Evolutionary conservation across 805 yeast genomes (phyloP), one percentile per base, ranked within the genome.

Genomic region (Candida cerambycidarum): DNA sequence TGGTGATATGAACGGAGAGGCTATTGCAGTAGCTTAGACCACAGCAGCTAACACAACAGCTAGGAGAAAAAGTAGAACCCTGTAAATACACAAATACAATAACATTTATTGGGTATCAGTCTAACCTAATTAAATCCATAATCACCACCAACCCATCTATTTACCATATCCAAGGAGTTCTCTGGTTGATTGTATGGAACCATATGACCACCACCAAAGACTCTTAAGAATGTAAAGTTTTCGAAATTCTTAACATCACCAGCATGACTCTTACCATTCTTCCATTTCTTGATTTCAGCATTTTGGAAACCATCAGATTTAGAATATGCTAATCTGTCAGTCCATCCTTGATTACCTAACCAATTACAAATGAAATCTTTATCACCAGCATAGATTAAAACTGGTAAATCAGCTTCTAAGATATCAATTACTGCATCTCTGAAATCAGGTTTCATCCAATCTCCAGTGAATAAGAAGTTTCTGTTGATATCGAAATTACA

Each of bases 141-240:
- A 59, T 85, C 84, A 29, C 93, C 95, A 33, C 66, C 51, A 38
- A 88, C 66, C 97, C 97, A 92, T 62, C 84, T 76, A 71, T 88
- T 85, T 48, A 90, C 78, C 89, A 90, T 83, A 43, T 79, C 89
- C 49, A 85, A 72, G 1, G 96, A 70, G 56, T 75, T 74, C 55
- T 78, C 81, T 14, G 97, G 95, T 69, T 85, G 92, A 67, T 90
- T 89, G 57, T 69, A 83, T 15, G 97, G 97, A 49, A 89, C 96
- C 97, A 90, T 89, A 67, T 92, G 97, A 19, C 97, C 97, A 41
- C 95, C 97, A 48, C 80, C 93, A 56, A 74, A 90, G 6, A 90
- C 79, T 62, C 97, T 78, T 62, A 89, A 73, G 71, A 84, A 92
- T 3, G 96, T 85, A 53, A 90, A 80, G 45, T 78, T 74, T 38